Evolutionary conservation across 345 rosid species (phyloP), one percentile per base, ranked within the genome.

Genomic region (Corymbia maculata): DNA sequence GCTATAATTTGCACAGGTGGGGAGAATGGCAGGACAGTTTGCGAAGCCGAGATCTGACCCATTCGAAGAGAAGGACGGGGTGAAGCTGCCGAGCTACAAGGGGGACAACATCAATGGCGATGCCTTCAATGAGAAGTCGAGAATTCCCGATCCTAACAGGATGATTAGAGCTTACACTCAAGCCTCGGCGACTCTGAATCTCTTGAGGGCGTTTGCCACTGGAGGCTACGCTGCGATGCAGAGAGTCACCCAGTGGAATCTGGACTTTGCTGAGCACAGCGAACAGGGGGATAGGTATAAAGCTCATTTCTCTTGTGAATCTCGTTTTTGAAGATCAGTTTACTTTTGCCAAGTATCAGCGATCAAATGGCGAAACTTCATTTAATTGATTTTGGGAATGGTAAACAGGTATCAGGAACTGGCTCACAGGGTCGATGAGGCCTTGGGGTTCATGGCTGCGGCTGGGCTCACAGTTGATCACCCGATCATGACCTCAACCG

Each of bases 211-310:
- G 10, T 90, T 90, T 2, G 88, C 91, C 55, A 90, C 91, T 17
- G 91, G 91, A 88, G 91, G 91, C 88, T 90, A 90, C 6, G 90
- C 91, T 1, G 91, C 90, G 13, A 90, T 90, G 91, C 91, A 90
- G 88, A 88, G 91, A 55, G 90, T 90, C 55, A 90, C 90, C 53
- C 90, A 90, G 87, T 90, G 91, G 91, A 90, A 90, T 52, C 90
- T 90, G 49, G 91, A 90, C n/a, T 90, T 90, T 13, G 88, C 90
- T 4, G 90, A 86, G 87, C 90, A 90, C 87, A 90, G 91, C 51
- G 91, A 90, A 87, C 91, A 90, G 22, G 91, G 91, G 28, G 88
- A 90, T 70, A 88, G 91, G 91, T 90, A 84, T 47, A 13, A 19
- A 47, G 22, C 61, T 24, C 21, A 57, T 61, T 52, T 50, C 64